phyloP scores from a whole-genome alignment of 2,329 filamentous ascomycete genomes.

The Coniosporium tulheliwenetii region DNA sequence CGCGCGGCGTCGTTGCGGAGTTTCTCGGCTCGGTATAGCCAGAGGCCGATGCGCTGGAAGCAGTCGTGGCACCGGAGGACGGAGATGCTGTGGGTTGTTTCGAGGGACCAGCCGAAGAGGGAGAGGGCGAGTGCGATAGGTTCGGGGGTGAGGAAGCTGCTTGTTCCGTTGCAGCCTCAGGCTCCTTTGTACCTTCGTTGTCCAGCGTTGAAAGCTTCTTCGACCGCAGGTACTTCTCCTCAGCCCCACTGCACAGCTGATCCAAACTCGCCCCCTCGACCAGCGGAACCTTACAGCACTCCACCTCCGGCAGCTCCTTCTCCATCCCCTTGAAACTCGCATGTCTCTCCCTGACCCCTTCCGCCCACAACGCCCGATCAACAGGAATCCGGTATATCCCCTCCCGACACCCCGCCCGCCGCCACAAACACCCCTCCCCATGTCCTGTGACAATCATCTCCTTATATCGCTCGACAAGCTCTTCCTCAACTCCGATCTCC shows the following conservation, averaged over 20 bases:
- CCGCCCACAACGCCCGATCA: constrained; percentile 16
- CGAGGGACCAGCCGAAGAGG: constrained; percentile 31
- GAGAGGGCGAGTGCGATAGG: constrained; percentile 16
- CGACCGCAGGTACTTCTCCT: background rate
- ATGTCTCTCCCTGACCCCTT: constrained; percentile 12
- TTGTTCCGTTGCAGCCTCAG: background rate
- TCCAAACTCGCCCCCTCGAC: background rate
- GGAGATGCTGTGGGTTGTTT: constrained; percentile 46
- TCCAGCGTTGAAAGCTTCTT: background rate
- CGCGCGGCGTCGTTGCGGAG: constrained; percentile 6
- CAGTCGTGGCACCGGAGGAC: constrained; percentile 73
- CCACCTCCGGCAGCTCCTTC: background rate
- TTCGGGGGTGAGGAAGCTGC: constrained; percentile 21
- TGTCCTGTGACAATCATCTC: constrained; percentile 62
- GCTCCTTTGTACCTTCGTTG: background rate
- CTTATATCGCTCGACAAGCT: constrained; percentile 60
- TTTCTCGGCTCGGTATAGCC: constrained; percentile 66
- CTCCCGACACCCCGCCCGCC: constrained; percentile 69
- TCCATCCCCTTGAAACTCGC: constrained; percentile 10
- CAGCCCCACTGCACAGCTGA: background rate
- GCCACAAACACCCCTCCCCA: constrained; percentile 72
- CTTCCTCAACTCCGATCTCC: constrained; percentile 35
- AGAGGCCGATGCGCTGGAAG: constrained; percentile 74
- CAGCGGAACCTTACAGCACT: background rate
- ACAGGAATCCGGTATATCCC: constrained; percentile 46